phyloP scores from a whole-genome alignment of 1,284 basidiomycete genomes.

The Ceratobasidium sp. region DNA sequence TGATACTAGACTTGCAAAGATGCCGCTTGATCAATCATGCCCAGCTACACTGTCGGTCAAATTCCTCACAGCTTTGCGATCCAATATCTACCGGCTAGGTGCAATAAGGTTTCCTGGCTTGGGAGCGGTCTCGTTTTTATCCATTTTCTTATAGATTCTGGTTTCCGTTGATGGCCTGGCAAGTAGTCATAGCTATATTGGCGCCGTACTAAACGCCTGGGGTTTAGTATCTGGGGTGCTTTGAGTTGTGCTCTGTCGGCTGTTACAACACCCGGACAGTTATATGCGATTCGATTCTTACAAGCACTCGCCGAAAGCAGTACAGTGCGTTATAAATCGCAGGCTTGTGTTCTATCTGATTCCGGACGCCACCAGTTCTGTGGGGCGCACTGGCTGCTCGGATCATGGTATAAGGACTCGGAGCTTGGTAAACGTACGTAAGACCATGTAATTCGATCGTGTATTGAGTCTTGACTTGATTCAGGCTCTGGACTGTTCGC shows the following conservation, averaged over 20 bases:
- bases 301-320: conserved; percentile 42
- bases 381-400: conserved; percentile 36
- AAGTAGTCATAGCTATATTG: background rate
- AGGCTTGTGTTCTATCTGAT: too few relatives aligned
- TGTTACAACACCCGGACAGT: conserved; percentile 32
- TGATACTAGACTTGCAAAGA: too few relatives aligned
- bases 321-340: conserved; percentile 17
- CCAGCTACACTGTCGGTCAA: conserved; percentile 34
- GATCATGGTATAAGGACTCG: conserved; percentile 41
- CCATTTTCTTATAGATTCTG: background rate
- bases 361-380: conserved; percentile 18
- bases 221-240: conserved; percentile 24
- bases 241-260: conserved; percentile 38
- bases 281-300: conserved; percentile 34
- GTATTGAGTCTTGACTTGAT: background rate
- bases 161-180: conserved; percentile 40
- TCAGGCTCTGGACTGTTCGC: conserved; percentile 35
- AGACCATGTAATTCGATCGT: background rate
- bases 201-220: background rate
- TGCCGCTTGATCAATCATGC: background rate
- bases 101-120: background rate
- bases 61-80: conserved; percentile 43
- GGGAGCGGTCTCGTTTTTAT: background rate
- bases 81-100: conserved; percentile 39
- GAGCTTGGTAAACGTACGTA: conserved; percentile 40